Percentiles rank a stretch among this genome's conserved stretches.
Evolutionary conservation across 2,329 filamentous ascomycete species (phyloP).

Genomic region (Aspergillus bombycis): DNA sequence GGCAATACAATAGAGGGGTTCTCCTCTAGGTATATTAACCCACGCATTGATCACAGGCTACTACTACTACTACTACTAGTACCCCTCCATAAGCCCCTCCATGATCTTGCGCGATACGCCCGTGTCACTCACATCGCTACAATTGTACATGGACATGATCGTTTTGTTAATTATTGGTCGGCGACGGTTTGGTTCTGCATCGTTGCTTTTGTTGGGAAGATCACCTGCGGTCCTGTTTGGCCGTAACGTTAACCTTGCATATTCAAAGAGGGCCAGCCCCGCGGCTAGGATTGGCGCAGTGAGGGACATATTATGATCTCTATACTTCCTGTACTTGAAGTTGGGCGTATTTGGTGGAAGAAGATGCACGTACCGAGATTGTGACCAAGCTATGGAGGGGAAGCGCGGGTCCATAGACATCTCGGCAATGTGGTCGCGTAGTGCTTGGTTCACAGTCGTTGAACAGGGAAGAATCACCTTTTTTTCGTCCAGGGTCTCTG

Average conservation of each 20-base stretch:
- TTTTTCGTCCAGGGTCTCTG: background rate
- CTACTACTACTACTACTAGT: too few relatives aligned
- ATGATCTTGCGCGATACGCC: slow-evolving; percentile 6
- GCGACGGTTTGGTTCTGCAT: background rate
- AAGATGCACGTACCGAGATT: background rate
- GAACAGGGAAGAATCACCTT: background rate
- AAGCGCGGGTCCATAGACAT: slow-evolving; percentile 1
- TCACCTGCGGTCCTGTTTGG: background rate
- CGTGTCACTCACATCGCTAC: slow-evolving; percentile 1
- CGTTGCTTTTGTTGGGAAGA: background rate
- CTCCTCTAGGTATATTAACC: background rate
- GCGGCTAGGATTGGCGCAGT: background rate
- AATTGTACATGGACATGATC: background rate
- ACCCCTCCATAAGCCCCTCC: slow-evolving; percentile 2
- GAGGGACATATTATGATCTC: background rate
- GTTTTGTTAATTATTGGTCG: background rate
- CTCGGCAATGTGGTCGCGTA: background rate
- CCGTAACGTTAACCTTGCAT: background rate
- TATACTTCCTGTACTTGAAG: background rate
- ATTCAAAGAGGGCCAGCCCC: background rate
- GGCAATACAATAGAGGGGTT: slow-evolving; percentile 5
- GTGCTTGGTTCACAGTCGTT: background rate
- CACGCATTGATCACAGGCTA: slow-evolving; percentile 3
- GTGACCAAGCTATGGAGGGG: background rate
- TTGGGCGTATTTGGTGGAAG: background rate